phyloP scores from a whole-genome alignment of 805 yeast genomes.

The Myxozyma sirexii region DNA sequence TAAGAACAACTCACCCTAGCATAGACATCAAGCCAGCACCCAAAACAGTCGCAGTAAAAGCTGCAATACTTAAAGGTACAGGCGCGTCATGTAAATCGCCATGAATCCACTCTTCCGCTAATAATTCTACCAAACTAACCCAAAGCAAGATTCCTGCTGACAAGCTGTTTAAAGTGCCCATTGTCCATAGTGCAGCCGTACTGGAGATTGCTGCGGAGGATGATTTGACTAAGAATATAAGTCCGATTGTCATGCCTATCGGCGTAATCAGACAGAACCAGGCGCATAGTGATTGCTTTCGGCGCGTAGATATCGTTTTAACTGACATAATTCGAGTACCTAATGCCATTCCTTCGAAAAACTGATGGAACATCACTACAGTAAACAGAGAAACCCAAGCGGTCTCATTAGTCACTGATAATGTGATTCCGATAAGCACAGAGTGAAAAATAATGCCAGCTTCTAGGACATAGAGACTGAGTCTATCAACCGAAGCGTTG shows the following conservation, averaged over 20 bases:
- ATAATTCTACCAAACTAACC: conserved; percentile 74
- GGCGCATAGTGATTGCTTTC: conserved; percentile 31
- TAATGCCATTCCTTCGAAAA: conserved; percentile 84
- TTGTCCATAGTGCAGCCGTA: conserved; percentile 44
- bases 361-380: conserved; percentile 74
- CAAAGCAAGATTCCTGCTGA: conserved; percentile 79
- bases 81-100: conserved; percentile 64
- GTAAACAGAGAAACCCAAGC: conserved; percentile 66
- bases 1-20: conserved; percentile 48
- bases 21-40: conserved; percentile 67
- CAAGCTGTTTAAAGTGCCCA: conserved; percentile 73
- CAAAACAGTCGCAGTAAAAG: conserved; percentile 64
- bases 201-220: conserved; percentile 45
- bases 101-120: conserved; percentile 74
- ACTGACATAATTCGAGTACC: conserved; percentile 73
- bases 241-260: conserved; percentile 73
- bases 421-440: conserved; percentile 68
- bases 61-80: conserved; percentile 54
- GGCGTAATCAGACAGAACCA: conserved; percentile 71
- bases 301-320: conserved; percentile 34
- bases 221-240: conserved; percentile 47
- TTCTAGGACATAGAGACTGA: conserved; percentile 51
- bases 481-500: conserved; percentile 22
- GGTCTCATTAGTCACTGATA: conserved; percentile 68
- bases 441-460: conserved; percentile 77